phyloP scores from a whole-genome alignment of 257 asterid genomes.

The Euphrasia confusa region DNA sequence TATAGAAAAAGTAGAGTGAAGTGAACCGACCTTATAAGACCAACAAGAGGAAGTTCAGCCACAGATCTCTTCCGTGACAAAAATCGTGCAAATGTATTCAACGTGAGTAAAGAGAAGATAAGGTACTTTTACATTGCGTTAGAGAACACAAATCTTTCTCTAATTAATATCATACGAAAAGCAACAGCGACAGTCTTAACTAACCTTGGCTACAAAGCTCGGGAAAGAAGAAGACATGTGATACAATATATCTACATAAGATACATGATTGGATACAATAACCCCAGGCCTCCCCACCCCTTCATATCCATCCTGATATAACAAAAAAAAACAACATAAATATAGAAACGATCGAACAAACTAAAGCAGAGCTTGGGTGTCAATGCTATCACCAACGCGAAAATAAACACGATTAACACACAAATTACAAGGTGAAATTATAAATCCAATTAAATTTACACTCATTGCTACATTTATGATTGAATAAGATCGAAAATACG shows the following conservation, averaged over 20 bases:
- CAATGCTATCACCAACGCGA: too few relatives aligned
- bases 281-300: conserved; percentile 72
- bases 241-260: conserved; percentile 86
- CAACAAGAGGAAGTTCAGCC: conserved; percentile 91
- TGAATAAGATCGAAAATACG: too few relatives aligned
- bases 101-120: conserved; percentile 22
- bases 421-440: too few relatives aligned
- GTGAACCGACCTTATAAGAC: conserved; percentile 80
- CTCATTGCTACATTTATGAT: too few relatives aligned
- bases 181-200: conserved; percentile 24
- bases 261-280: conserved; percentile 80
- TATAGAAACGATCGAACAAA: too few relatives aligned
- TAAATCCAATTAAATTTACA: too few relatives aligned
- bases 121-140: neutral
- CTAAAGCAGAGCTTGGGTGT: too few relatives aligned
- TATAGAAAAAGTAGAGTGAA: neutral
- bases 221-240: conserved; percentile 90
- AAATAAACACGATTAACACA: too few relatives aligned
- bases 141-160: neutral
- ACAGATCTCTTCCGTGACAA: conserved; percentile 84
- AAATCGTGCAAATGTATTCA: conserved; percentile 27
- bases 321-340: neutral
- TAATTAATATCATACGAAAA: conserved; percentile 5
- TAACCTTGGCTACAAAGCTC: conserved; percentile 96
- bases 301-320: conserved; percentile 33